Conservation (phyloP, 1,284 basidiomycete species). For the Rhodotorula sp. region DNA sequence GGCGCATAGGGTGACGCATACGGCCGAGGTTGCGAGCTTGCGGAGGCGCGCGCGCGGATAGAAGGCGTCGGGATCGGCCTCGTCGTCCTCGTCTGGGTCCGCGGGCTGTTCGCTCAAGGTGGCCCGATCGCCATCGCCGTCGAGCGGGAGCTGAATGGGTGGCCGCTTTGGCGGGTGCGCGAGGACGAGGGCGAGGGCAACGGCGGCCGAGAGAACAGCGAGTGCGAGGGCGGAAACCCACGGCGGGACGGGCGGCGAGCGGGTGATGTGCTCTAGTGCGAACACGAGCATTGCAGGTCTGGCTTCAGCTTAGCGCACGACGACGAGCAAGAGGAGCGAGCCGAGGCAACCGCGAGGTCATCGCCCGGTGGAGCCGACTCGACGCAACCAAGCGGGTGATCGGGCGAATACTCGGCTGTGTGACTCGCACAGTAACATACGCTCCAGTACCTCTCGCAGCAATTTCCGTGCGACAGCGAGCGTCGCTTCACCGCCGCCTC, state of each 20-base stretch:
- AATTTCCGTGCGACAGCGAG: no score
- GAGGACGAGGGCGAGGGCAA: constrained; percentile 2
- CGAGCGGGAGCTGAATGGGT: constrained; percentile 4
- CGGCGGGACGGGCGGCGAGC: background rate
- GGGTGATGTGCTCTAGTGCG: constrained; percentile 2
- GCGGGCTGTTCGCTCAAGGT: background rate
- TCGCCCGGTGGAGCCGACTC: no score
- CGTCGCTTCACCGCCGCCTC: no score
- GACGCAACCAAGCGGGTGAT: no score
- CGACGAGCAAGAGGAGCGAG: background rate
- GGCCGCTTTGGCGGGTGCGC: background rate
- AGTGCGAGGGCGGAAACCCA: background rate
- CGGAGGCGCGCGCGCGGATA: constrained; percentile 48
- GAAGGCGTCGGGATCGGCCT: constrained; percentile 6
- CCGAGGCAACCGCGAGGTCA: background rate
- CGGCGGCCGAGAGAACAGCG: constrained; percentile 2
- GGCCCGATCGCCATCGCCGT: background rate
- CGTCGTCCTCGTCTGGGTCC: constrained; percentile 9
- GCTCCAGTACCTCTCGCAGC: no score
- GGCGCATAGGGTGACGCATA: constrained; percentile 57
- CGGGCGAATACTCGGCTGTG: no score
- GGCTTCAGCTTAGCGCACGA: no score
- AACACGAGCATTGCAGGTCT: constrained; percentile 29
- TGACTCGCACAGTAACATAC: no score
- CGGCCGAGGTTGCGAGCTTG: constrained; percentile 59